A percentile compares a stretch with the other conserved stretches of the same genome.
These are phyloP conservation scores for Marsdenia floribunda DNA, from an alignment of 257 asterid genomes.

Conservation along the genomic window DNA sequence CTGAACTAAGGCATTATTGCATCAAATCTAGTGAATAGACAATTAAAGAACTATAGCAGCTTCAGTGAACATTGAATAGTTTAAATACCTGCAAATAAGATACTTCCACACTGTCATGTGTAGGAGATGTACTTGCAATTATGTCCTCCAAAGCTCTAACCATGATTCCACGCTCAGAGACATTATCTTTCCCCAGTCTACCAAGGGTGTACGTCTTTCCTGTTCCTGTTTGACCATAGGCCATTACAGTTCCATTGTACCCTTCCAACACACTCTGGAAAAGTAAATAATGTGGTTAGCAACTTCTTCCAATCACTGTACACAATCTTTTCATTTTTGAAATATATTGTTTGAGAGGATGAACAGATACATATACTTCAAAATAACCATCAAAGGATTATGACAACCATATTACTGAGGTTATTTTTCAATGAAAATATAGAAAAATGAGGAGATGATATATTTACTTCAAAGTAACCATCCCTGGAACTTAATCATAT, in stretches of 20 bases:
- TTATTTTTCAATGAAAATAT: neutral
- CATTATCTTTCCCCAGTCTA: slow-evolving; percentile 62
- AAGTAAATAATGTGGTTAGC: slow-evolving; percentile 15
- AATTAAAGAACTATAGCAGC: neutral
- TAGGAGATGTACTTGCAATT: slow-evolving; percentile 38
- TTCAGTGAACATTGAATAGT: neutral
- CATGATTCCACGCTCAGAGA: slow-evolving; percentile 87
- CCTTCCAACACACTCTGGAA: slow-evolving; percentile 89
- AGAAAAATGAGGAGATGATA: neutral
- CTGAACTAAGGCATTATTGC: neutral
- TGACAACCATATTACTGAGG: neutral
- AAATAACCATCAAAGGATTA: neutral
- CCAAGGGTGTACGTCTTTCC: slow-evolving; percentile 94
- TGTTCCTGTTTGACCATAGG: slow-evolving; percentile 93
- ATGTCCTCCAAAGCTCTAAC: slow-evolving; percentile 86
- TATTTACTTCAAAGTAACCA: neutral
- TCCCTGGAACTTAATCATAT: neutral
- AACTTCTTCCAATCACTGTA: neutral
- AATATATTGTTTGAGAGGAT: neutral
- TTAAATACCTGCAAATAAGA: slow-evolving; percentile 71
- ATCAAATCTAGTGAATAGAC: neutral
- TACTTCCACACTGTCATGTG: slow-evolving; percentile 64
- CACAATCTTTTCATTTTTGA: neutral
- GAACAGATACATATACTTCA: neutral
- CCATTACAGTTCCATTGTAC: slow-evolving; percentile 88